A percentile compares a stretch with the other conserved stretches of the same genome.
phyloP scores from a whole-genome alignment of 495 filamentous ascomycete species.

The Aspergillus avenaceus region DNA sequence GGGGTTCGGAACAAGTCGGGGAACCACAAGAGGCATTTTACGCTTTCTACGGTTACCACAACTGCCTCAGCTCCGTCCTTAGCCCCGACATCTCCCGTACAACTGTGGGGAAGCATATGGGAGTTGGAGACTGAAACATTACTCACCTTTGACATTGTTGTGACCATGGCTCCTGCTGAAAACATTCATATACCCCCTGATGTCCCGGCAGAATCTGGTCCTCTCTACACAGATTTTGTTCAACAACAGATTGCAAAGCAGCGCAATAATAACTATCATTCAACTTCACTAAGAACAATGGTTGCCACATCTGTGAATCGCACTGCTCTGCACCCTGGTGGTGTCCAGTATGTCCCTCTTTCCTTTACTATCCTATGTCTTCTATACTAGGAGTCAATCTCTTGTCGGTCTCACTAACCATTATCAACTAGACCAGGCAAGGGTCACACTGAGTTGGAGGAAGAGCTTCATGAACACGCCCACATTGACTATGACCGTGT shows the following conservation, averaged over 20 bases:
- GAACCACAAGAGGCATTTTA: conserved; percentile 23
- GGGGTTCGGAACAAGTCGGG: conserved; percentile 40
- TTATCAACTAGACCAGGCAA: conserved; percentile 58
- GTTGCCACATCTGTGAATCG: conserved; percentile 81
- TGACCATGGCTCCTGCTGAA: conserved; percentile 35
- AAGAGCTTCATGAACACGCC: conserved; percentile 95
- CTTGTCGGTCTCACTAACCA: too few species aligned
- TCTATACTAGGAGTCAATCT: too few species aligned
- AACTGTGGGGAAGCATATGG: conserved; percentile 41
- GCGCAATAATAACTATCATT: conserved; percentile 61
- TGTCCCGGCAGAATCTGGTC: conserved; percentile 45
- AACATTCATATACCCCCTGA: conserved; percentile 45
- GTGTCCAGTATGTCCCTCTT: conserved; percentile 72
- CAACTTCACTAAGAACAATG: conserved; percentile 55
- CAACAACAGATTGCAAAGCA: conserved; percentile 58
- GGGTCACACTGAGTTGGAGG: conserved; percentile 93
- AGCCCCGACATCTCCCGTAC: conserved; percentile 43
- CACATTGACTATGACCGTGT: conserved; percentile 99
- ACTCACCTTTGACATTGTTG: conserved; percentile 21
- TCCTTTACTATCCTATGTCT: conserved; percentile 10
- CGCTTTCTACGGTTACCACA: conserved; percentile 28
- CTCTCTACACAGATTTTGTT: conserved; percentile 53
- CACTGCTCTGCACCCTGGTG: conserved; percentile 82
- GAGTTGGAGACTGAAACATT: conserved; percentile 23
- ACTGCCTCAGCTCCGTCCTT: conserved; percentile 34